Conservation (phyloP, 345 rosid species). For the Alliaria petiolata region DNA sequence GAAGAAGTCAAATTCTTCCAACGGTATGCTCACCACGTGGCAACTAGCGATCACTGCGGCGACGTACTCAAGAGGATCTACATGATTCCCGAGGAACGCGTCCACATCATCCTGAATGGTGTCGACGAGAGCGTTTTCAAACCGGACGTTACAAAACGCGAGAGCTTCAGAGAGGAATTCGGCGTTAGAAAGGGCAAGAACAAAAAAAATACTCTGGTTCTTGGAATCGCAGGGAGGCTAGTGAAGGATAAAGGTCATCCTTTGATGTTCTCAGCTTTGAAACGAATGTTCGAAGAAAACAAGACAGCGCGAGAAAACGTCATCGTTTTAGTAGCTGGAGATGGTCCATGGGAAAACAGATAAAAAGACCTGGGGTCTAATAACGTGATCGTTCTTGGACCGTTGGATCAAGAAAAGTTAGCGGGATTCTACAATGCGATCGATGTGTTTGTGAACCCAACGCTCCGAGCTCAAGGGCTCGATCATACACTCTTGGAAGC, state of each 20-base stretch:
- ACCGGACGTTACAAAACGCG: constrained; percentile 48
- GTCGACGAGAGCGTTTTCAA: constrained; percentile 69
- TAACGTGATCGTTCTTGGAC: constrained; percentile 67
- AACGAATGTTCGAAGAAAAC: constrained; percentile 55
- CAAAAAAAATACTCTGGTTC: constrained; percentile 31
- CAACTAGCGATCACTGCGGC: constrained; percentile 91
- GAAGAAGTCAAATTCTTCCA: constrained; percentile 87
- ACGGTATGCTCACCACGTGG: constrained; percentile 81
- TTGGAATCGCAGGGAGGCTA: constrained; percentile 90
- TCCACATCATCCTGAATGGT: constrained; percentile 82
- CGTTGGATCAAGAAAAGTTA: constrained; percentile 63
- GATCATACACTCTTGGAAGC: constrained; percentile 91
- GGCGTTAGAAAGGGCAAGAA: constrained; percentile 42
- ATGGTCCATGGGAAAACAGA: constrained; percentile 93
- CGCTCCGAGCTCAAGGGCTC: constrained; percentile 86
- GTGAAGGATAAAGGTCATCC: constrained; percentile 93
- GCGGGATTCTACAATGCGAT: constrained; percentile 83
- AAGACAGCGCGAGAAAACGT: constrained; percentile 40
- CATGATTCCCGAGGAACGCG: constrained; percentile 93
- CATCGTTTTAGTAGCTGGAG: constrained; percentile 73
- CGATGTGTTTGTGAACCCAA: constrained; percentile 82
- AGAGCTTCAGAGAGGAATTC: constrained; percentile 45
- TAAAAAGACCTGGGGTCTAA: constrained; percentile 61
- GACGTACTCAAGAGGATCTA: constrained; percentile 81
- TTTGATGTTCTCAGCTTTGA: constrained; percentile 68